Evolutionary conservation across 2,329 filamentous ascomycete genomes (phyloP).

Genomic region (Aspergillus chevalieri): DNA sequence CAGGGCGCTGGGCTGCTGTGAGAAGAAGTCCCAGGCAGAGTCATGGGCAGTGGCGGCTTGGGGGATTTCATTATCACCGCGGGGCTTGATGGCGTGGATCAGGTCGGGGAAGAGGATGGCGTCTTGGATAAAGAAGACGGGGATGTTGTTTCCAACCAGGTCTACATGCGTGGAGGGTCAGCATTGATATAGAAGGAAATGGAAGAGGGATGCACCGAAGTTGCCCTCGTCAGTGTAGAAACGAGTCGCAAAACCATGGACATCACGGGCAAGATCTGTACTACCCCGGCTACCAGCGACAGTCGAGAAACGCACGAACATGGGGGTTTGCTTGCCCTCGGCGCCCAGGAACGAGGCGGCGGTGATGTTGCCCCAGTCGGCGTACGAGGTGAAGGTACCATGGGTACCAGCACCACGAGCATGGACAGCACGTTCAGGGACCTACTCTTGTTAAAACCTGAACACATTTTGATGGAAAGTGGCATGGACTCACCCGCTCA

Average conservation of each 20-base stretch:
- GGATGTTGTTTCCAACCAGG: conserved; percentile 36
- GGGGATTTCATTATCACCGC: conserved; percentile 36
- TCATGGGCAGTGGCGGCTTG: conserved; percentile 46
- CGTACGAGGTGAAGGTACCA: conserved; percentile 64
- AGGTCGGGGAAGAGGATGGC: conserved; percentile 39
- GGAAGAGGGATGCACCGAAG: conserved; percentile 32
- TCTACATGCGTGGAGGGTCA: conserved; percentile 7
- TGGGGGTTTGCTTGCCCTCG: conserved; percentile 55
- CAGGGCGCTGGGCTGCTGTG: conserved; percentile 36
- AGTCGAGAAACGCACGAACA: conserved; percentile 69
- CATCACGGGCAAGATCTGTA: conserved; percentile 64
- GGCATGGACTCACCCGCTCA: conserved; percentile 41
- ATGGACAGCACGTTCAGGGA: conserved; percentile 63
- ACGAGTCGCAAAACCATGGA: conserved; percentile 64
- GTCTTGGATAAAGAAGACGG: conserved; percentile 40
- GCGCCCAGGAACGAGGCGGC: conserved; percentile 57
- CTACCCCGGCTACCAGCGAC: conserved; percentile 65
- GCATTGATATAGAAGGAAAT: not conserved
- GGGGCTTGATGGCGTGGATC: conserved; percentile 39
- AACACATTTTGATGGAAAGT: no score
- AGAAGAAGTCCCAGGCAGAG: conserved; percentile 50
- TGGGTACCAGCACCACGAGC: conserved; percentile 63
- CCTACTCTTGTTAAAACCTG: conserved; percentile 17
- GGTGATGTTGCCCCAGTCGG: conserved; percentile 61
- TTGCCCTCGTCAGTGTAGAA: conserved; percentile 71